Percentiles rank a stretch among this genome's conserved stretches.
Evolutionary conservation across 495 filamentous ascomycete genomes (phyloP).

Genomic region (Podospora didyma): DNA sequence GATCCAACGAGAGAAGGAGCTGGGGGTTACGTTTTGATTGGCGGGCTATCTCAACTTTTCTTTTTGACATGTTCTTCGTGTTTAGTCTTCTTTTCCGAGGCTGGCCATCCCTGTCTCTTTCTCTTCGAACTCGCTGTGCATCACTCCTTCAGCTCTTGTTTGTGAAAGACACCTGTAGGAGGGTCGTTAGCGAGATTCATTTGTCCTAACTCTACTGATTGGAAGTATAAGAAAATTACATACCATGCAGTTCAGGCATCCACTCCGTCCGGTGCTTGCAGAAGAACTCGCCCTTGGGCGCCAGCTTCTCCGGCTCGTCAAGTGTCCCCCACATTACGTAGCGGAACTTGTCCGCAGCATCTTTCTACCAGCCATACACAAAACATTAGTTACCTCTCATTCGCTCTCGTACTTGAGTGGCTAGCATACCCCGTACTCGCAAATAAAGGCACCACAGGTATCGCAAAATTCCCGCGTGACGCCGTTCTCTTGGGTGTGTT

Average conservation of each 20-base stretch:
- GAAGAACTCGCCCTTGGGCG: constrained; percentile 69
- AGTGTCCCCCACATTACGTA: constrained; percentile 63
- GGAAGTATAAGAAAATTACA: constrained; percentile 25
- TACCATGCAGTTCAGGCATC: constrained; percentile 61
- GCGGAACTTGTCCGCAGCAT: constrained; percentile 53
- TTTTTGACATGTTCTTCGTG: too few species aligned
- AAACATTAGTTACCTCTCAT: neutral
- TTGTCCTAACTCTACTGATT: too few species aligned
- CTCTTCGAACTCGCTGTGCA: neutral
- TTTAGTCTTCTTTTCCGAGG: too few species aligned
- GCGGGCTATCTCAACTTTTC: neutral
- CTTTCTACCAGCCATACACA: constrained; percentile 44
- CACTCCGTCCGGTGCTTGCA: constrained; percentile 53
- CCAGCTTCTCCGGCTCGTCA: constrained; percentile 56
- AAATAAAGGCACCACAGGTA: constrained; percentile 57
- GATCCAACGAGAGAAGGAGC: constrained; percentile 20
- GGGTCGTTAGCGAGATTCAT: constrained; percentile 1
- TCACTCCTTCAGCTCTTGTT: constrained; percentile 55
- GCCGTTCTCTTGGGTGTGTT: constrained; percentile 24
- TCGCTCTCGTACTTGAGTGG: neutral
- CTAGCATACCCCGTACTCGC: constrained; percentile 57
- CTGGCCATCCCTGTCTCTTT: too few species aligned
- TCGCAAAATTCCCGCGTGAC: constrained; percentile 57
- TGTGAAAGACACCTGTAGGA: constrained; percentile 53
- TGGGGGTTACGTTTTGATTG: constrained; percentile 12